phyloP scores from a whole-genome alignment of 179 eudicot species.

The Heliamphora ciliata region DNA sequence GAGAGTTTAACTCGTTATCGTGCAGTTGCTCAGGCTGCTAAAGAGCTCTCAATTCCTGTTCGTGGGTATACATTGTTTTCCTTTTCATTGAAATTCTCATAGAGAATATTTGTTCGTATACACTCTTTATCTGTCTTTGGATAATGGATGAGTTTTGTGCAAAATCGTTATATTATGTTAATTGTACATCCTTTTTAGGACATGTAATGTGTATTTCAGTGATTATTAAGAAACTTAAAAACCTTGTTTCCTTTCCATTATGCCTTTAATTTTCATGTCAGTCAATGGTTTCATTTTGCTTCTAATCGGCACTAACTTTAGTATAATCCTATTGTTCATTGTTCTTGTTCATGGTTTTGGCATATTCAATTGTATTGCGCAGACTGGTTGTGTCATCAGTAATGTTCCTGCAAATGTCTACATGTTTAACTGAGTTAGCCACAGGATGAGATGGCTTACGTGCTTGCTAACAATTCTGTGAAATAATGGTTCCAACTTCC shows the following conservation, averaged over 20 bases:
- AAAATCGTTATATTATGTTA: not conserved
- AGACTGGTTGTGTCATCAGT: not conserved
- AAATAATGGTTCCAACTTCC: slow-evolving; percentile 3
- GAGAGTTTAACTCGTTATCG: slow-evolving; percentile 79
- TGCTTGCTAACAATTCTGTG: not conserved
- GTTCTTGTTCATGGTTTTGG: not conserved
- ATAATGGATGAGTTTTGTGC: not conserved
- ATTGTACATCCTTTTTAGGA: not conserved
- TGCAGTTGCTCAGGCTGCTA: slow-evolving; percentile 65
- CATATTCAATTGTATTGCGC: not conserved
- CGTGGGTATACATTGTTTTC: slow-evolving; percentile 59
- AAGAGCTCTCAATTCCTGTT: slow-evolving; percentile 57
- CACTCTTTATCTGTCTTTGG: no score
- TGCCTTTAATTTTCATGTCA: not conserved
- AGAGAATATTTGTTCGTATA: not conserved
- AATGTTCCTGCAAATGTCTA: not conserved
- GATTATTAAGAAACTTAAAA: not conserved
- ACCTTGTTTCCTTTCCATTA: not conserved
- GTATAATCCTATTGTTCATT: not conserved
- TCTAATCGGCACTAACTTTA: not conserved
- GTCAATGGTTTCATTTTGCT: not conserved
- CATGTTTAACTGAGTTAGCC: not conserved
- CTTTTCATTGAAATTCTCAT: not conserved
- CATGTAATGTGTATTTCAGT: not conserved
- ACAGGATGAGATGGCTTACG: not conserved